These are phyloP conservation scores for Chlamydomonas incerta DNA, from an alignment of 139 green algal species.

Conservation along the genomic window DNA sequence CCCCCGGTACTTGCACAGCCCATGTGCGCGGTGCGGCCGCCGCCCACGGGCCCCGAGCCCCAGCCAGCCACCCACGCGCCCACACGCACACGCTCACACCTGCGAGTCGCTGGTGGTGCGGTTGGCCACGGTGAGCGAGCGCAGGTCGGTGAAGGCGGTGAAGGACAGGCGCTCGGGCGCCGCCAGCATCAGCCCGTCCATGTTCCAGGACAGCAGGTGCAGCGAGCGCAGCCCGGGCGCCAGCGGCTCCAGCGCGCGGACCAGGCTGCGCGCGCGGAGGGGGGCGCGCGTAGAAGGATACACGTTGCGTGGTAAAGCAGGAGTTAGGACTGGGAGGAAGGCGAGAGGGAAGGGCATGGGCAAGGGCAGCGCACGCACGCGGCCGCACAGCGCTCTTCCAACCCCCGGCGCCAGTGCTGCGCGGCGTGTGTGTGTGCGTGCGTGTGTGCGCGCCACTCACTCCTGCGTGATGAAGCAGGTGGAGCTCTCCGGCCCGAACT, in stretches of 20 bases:
- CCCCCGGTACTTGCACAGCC: too few relatives aligned
- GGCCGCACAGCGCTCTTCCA: too few relatives aligned
- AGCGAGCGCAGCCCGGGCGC: conserved; percentile 16
- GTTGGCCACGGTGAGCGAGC: conserved; percentile 38
- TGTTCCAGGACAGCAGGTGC: conserved; percentile 43
- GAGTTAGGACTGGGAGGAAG: too few relatives aligned
- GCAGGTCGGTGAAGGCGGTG: conserved; percentile 18
- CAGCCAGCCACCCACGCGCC: too few relatives aligned
- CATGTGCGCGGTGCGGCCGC: too few relatives aligned
- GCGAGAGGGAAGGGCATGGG: background rate
- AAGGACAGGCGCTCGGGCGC: conserved; percentile 18
- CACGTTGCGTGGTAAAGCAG: background rate
- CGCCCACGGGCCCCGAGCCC: too few relatives aligned
- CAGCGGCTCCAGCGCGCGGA: conserved; percentile 28
- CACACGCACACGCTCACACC: background rate
- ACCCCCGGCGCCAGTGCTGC: too few relatives aligned
- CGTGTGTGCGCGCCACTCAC: background rate
- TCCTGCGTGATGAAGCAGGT: conserved; percentile 28
- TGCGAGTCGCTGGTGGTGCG: conserved; percentile 29
- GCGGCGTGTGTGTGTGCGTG: too few relatives aligned
- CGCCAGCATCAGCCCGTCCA: conserved; percentile 15
- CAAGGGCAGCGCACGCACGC: background rate
- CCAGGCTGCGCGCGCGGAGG: background rate
- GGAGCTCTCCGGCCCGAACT: conserved; percentile 38
- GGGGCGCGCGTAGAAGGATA: background rate